phyloP scores from a whole-genome alignment of 78 protist genomes.

The Dictyostelium intermedium region DNA sequence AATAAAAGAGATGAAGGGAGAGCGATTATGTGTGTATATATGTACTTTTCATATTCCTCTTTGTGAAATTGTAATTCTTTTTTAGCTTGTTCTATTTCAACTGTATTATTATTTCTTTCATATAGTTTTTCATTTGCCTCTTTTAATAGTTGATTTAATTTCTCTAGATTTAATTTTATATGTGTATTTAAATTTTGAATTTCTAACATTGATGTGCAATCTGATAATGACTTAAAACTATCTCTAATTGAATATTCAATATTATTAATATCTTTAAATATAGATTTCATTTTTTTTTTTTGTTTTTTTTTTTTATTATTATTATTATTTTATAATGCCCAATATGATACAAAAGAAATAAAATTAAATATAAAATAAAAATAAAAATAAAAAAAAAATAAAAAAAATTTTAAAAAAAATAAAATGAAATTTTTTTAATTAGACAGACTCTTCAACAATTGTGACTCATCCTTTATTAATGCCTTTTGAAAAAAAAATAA shows the following conservation, averaged over 20 bases:
- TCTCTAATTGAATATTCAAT: constrained; percentile 51
- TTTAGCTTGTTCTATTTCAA: constrained; percentile 3
- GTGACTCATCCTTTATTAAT: too few relatives aligned
- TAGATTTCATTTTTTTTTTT: background rate
- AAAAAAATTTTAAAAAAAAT: too few relatives aligned
- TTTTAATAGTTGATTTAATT: constrained; percentile 14
- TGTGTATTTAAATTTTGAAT: constrained; percentile 31
- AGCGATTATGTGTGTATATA: too few relatives aligned
- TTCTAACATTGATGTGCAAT: background rate
- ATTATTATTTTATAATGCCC: background rate
- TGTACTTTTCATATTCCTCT: constrained; percentile 63
- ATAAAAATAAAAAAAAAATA: too few relatives aligned
- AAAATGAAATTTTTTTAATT: too few relatives aligned
- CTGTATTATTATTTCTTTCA: constrained; percentile 23
- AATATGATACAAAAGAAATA: too few relatives aligned
- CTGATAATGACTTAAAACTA: constrained; percentile 24
- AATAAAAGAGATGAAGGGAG: too few relatives aligned
- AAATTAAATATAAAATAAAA: background rate
- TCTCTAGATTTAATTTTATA: constrained; percentile 35
- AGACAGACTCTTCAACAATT: too few relatives aligned
- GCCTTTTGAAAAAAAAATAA: too few relatives aligned
- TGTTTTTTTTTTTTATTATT: too few relatives aligned
- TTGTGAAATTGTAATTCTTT: constrained; percentile 60
- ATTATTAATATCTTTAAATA: constrained; percentile 43
- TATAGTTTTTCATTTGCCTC: background rate